A percentile compares a stretch with the other conserved stretches of the same genome.
phyloP scores from a whole-genome alignment of 306 rosid genomes.

The Begonia masoniana region DNA sequence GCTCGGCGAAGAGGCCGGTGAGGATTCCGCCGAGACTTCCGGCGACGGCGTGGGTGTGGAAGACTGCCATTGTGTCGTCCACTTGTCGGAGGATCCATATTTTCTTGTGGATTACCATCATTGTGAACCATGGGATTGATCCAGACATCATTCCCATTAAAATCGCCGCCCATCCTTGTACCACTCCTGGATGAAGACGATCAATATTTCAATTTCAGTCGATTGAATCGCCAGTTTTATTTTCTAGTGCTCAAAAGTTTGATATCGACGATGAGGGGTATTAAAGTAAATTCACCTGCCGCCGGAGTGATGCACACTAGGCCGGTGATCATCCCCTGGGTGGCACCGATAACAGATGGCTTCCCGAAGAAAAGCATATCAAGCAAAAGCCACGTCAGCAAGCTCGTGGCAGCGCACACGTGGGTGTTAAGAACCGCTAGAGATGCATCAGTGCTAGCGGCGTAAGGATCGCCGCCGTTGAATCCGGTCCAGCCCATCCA shows the following conservation, averaged over 20 bases:
- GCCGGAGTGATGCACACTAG: conserved; percentile 39
- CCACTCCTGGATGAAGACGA: conserved; percentile 24
- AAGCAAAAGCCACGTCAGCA: conserved; percentile 33
- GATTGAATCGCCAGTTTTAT: not conserved
- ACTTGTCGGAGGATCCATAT: conserved; percentile 17
- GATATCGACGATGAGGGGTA: too few relatives aligned
- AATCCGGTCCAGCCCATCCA: conserved; percentile 50
- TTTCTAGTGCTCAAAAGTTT: too few relatives aligned
- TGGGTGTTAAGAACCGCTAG: conserved; percentile 43
- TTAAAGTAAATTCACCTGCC: conserved; percentile 8
- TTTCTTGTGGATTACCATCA: conserved; percentile 41
- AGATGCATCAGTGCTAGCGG: conserved; percentile 27
- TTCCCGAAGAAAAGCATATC: conserved; percentile 30
- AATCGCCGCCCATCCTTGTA: conserved; percentile 47
- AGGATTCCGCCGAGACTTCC: conserved; percentile 43
- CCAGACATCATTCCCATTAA: conserved; percentile 37
- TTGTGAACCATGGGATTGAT: conserved; percentile 47
- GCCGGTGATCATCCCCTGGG: conserved; percentile 38
- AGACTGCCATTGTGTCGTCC: conserved; percentile 37
- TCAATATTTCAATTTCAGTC: too few relatives aligned
- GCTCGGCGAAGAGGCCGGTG: conserved; percentile 29
- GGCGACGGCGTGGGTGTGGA: conserved; percentile 42
- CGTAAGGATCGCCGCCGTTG: conserved; percentile 44
- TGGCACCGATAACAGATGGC: conserved; percentile 40
- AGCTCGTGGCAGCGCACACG: conserved; percentile 32